Evolutionary conservation across 2,329 filamentous ascomycete species (phyloP), one percentile per base, ranked within the genome.

Genomic region (Aureobasidium lini): DNA sequence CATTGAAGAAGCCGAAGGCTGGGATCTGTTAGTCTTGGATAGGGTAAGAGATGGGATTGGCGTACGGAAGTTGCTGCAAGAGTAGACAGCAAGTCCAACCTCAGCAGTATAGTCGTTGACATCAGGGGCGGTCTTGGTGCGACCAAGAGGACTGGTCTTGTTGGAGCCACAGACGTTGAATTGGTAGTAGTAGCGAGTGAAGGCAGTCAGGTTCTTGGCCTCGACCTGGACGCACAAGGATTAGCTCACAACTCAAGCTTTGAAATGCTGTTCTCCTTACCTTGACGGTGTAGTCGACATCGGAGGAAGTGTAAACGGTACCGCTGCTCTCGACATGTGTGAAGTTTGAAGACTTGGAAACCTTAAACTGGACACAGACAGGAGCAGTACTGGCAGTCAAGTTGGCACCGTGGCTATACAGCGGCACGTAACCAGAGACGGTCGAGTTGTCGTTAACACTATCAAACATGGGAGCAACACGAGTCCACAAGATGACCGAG

Each of bases 221-320:
- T 90, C 86, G 13, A 89, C 81, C 79, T 85, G 56, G 15, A 23
- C 3, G 23, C 1, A 70, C 2, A 16, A 63, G 60, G 28, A 52
- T 65, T 36, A 66, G 60, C 42, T 50, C 11, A 1, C 13, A 31
- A 10, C 15, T n/a, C 31, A 49, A 7, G 18, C n/a, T 15, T 40
- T 28, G 1, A 16, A n/a, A 0, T 23, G 16, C 29, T 13, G 1
- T n/a, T 31, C 29, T 31, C 7, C 39, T 5, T 68, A 84, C 83
- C 77, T 89, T 89, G 61, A 90, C 76, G 0, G 87, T 90, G 68
- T 85, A 91, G 68, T 91, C 88, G 49, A 90, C 82, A 68, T 90
- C 87, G 1, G 82, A 87, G 37, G 81, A 87, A 0, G 88, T 90
- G 67, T 84, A 89, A 1, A 80, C 85, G 37, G 73, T 80, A 5